Evolutionary conservation across 169 alveolate species (phyloP).

Genomic region (Cystoisospora suis): DNA sequence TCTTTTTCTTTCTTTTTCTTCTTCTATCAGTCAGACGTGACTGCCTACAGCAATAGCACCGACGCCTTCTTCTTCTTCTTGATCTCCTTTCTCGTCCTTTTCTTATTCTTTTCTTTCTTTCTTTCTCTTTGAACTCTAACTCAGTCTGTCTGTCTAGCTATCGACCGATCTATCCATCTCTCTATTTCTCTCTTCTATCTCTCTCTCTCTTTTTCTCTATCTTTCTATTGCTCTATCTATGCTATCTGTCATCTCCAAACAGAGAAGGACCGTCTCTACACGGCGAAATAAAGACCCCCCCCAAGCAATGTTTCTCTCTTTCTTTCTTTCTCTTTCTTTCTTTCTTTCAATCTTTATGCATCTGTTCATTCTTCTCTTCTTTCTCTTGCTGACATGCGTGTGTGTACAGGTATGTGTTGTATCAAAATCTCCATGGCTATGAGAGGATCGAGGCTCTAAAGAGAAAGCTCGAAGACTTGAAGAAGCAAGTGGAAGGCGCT

Average conservation of each 20-base stretch:
- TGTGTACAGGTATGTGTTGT: background rate
- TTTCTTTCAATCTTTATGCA: too few species aligned
- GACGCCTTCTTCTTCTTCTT: background rate
- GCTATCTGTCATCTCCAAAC: background rate
- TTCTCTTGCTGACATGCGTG: background rate
- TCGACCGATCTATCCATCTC: background rate
- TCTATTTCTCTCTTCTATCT: background rate
- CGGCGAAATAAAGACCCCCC: background rate
- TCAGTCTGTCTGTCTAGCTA: too few species aligned
- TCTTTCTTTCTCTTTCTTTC: background rate
- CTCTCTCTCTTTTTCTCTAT: background rate
- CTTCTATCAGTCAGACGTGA: background rate
- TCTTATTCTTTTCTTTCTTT: too few species aligned
- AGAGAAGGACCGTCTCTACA: background rate
- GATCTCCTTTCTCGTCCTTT: background rate
- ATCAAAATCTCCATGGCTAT: background rate
- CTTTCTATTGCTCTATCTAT: background rate
- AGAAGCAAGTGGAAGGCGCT: constrained; percentile 5
- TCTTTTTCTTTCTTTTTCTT: too few species aligned
- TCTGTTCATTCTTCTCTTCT: too few species aligned
- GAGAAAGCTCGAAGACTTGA: background rate
- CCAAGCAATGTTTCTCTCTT: background rate
- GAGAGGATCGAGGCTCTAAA: constrained; percentile 13
- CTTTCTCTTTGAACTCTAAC: too few species aligned
- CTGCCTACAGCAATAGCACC: background rate